A percentile compares a stretch with the other conserved stretches of the same genome.
Conservation (phyloP, 495 filamentous ascomycete species). For the Halenospora varia region DNA sequence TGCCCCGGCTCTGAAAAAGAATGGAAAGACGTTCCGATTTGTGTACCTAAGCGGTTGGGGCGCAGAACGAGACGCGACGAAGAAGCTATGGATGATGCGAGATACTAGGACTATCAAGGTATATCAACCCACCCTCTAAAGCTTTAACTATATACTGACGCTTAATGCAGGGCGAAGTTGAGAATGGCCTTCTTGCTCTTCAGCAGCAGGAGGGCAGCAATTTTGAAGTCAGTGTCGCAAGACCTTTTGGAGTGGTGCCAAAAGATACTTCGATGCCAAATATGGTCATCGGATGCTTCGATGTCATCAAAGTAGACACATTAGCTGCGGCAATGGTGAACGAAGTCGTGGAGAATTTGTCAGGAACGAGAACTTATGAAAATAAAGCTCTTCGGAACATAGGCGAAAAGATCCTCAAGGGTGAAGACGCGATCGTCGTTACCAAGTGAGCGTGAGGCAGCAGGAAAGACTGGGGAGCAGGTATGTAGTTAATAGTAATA, state of each 20-base stretch:
- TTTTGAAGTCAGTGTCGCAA: slow-evolving; percentile 5
- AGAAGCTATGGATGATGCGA: slow-evolving; percentile 18
- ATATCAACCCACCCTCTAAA: slow-evolving; percentile 3
- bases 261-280: slow-evolving; percentile 2
- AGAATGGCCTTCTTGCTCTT: slow-evolving; percentile 12
- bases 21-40: slow-evolving; percentile 24
- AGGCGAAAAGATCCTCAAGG: neutral
- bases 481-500: too few species aligned
- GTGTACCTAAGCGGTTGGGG: slow-evolving; percentile 26
- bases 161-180: slow-evolving; percentile 8
- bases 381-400: neutral
- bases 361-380: slow-evolving; percentile 5
- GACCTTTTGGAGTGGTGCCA: slow-evolving; percentile 1
- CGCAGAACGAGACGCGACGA: slow-evolving; percentile 16
- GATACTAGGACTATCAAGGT: slow-evolving; percentile 24
- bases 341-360: slow-evolving; percentile 1
- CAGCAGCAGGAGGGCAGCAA: slow-evolving; percentile 13
- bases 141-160: slow-evolving; percentile 7
- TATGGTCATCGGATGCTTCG: neutral
- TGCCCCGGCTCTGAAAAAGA: slow-evolving; percentile 10
- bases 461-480: too few species aligned
- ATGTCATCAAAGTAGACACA: slow-evolving; percentile 8
- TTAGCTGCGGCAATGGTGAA: slow-evolving; percentile 5
- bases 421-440: neutral
- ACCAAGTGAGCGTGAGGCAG: too few species aligned